Conservation (phyloP, 208 protist genomes). For the Spironucleus salmonicida region DNA sequence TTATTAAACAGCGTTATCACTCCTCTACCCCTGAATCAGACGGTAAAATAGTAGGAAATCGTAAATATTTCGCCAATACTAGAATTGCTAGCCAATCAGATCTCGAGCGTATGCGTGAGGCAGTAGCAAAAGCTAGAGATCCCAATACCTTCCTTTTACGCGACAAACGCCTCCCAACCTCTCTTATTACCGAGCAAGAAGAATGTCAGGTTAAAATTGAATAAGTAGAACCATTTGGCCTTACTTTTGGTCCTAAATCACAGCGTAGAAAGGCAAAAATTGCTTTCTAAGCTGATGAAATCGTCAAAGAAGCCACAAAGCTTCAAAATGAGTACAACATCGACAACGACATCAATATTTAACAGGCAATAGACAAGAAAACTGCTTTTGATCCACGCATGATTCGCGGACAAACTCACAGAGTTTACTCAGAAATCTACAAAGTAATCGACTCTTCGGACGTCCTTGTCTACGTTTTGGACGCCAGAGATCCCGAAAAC, state of each 20-base stretch:
- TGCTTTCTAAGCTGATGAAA: background rate
- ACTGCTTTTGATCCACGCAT: slow-evolving; percentile 56
- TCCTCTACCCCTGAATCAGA: background rate
- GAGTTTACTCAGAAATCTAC: slow-evolving; percentile 97
- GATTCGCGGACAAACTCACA: slow-evolving; percentile 84
- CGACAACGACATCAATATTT: slow-evolving; percentile 1
- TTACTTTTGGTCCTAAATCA: slow-evolving; percentile 26
- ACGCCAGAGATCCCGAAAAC: slow-evolving; percentile 91
- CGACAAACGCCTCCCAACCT: slow-evolving; percentile 15
- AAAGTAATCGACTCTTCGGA: slow-evolving; percentile 98
- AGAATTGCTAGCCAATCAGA: slow-evolving; percentile 27
- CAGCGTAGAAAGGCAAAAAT: slow-evolving; percentile 22
- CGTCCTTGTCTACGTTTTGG: slow-evolving; percentile 86
- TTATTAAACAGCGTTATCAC: slow-evolving; percentile 5
- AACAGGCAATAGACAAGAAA: background rate
- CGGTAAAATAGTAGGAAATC: slow-evolving; percentile 10
- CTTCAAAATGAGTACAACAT: background rate
- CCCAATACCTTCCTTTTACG: slow-evolving; percentile 30
- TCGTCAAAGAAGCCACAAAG: background rate
- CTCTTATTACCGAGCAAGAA: slow-evolving; percentile 17
- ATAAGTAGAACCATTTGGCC: slow-evolving; percentile 26
- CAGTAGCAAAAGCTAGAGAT: background rate
- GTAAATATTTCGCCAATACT: slow-evolving; percentile 35
- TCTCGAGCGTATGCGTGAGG: slow-evolving; percentile 27
- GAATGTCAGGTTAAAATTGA: background rate